Conservation (phyloP, 2,329 filamentous ascomycete species). For the Colletotrichum tanaceti region DNA sequence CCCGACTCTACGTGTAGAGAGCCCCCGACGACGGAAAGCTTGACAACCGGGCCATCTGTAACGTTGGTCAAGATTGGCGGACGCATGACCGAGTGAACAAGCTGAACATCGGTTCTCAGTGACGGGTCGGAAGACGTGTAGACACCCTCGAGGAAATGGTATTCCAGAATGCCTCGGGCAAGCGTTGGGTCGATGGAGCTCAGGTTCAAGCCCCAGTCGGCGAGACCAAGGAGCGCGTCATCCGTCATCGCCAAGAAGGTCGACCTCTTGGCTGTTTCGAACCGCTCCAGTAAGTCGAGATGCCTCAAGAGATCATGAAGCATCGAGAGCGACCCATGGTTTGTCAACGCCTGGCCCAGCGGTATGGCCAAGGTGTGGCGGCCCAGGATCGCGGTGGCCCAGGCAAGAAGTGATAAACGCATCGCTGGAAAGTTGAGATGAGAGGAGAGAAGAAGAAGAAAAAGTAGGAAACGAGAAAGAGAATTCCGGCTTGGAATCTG, state of each 20-base stretch:
- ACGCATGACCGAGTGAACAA: neutral
- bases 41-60: constrained; percentile 5
- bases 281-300: neutral
- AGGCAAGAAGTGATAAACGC: neutral
- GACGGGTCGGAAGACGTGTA: neutral
- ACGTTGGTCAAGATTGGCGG: constrained; percentile 10
- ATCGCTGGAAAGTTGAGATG: neutral
- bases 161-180: constrained; percentile 3
- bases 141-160: neutral
- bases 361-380: neutral
- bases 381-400: neutral
- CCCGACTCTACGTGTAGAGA: neutral
- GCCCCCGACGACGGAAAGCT: neutral
- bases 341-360: neutral
- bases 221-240: constrained; percentile 8
- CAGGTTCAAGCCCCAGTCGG: neutral
- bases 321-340: constrained; percentile 11
- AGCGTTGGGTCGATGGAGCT: constrained; percentile 11
- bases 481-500: no score
- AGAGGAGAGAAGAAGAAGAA: neutral
- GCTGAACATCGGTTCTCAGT: neutral
- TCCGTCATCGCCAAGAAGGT: constrained; percentile 8
- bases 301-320: constrained; percentile 5
- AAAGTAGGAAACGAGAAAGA: no score
- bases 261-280: neutral